Conservation (phyloP, 192 early-diverging fungal genomes). For the Chytriomyces sp. region DNA sequence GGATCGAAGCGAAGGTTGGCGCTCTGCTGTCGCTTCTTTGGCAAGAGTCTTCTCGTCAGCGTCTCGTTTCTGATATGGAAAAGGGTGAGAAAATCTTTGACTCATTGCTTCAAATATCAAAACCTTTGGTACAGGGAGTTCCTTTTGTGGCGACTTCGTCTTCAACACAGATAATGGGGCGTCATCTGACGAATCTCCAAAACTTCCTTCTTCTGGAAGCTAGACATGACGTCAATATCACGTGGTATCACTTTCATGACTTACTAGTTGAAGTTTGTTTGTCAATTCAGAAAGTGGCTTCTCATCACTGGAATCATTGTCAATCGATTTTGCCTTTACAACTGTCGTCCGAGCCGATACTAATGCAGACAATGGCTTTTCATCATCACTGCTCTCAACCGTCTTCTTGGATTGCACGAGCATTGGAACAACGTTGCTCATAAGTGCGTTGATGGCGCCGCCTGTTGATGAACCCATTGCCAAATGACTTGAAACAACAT, state of each 20-base stretch:
- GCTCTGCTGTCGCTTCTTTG: background rate
- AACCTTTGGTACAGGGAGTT: background rate
- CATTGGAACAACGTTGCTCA: background rate
- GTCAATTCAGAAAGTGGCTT: background rate
- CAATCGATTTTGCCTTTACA: background rate
- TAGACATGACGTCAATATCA: no score
- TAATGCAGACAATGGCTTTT: background rate
- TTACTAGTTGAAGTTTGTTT: no score
- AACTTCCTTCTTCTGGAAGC: no score
- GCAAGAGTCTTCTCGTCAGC: background rate
- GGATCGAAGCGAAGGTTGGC: background rate
- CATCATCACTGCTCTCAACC: background rate
- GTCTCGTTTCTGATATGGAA: no score
- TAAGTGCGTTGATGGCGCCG: background rate
- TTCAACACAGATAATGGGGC: background rate
- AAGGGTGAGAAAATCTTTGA: background rate
- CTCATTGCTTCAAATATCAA: background rate
- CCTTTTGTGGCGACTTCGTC: background rate
- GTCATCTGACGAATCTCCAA: background rate
- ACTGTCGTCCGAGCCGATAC: background rate
- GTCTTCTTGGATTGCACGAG: background rate
- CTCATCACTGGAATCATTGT: constrained; percentile 17
- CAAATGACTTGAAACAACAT: background rate
- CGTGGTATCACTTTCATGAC: no score
- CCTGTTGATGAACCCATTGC: background rate